Evolutionary conservation across 306 rosid genomes (phyloP).

Genomic region (Vicia sativa): DNA sequence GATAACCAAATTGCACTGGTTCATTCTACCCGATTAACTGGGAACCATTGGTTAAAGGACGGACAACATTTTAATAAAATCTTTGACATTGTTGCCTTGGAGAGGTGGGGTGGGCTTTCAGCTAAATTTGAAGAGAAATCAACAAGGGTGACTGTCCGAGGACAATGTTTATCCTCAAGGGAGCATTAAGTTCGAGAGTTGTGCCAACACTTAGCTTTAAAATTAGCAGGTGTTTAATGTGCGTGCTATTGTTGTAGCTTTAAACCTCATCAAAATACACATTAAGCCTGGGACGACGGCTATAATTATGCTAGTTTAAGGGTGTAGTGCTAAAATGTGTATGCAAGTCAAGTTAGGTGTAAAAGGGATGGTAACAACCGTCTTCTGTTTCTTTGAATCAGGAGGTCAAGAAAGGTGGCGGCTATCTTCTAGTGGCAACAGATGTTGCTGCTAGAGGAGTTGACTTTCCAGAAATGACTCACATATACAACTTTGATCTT

Average conservation of each 20-base stretch:
- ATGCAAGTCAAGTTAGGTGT: slow-evolving; percentile 1
- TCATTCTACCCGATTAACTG: slow-evolving; percentile 18
- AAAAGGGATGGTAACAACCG: slow-evolving; percentile 21
- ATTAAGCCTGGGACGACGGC: neutral
- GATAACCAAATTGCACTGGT: slow-evolving; percentile 15
- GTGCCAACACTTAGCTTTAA: slow-evolving; percentile 15
- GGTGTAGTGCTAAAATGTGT: neutral
- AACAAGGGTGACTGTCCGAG: neutral
- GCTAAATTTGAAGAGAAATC: slow-evolving; percentile 4
- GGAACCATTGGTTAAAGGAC: slow-evolving; percentile 20
- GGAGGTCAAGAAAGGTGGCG: slow-evolving; percentile 80
- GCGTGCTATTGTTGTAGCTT: slow-evolving; percentile 1
- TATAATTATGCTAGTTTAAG: slow-evolving; percentile 29
- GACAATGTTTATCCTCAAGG: slow-evolving; percentile 19
- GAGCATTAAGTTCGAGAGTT: slow-evolving; percentile 4
- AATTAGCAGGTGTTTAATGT: neutral
- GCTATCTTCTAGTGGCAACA: slow-evolving; percentile 86
- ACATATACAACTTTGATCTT: slow-evolving; percentile 83
- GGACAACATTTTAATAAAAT: slow-evolving; percentile 22
- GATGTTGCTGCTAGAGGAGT: slow-evolving; percentile 92
- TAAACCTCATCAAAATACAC: slow-evolving; percentile 11
- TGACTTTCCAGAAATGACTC: slow-evolving; percentile 89
- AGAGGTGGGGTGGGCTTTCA: neutral
- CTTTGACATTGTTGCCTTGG: slow-evolving; percentile 20
- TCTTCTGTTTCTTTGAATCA: slow-evolving; percentile 38